Percentiles rank a stretch among this genome's conserved stretches.
These are phyloP conservation scores for Elsinoe perseae DNA, from an alignment of 2,329 filamentous ascomycete genomes.

Conservation along the genomic window DNA sequence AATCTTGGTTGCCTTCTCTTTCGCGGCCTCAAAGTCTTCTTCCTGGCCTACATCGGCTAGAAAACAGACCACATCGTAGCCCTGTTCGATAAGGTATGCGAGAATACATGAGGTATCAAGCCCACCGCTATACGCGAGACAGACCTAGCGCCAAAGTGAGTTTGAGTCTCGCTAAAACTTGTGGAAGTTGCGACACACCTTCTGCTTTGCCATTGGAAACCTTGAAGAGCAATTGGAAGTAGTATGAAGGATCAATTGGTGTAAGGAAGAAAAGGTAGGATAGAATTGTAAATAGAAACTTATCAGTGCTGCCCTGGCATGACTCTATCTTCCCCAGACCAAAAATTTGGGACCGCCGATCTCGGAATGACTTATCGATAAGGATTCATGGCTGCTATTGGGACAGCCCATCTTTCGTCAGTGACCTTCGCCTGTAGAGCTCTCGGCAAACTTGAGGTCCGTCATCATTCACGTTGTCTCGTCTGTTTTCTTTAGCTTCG, in stretches of 20 bases:
- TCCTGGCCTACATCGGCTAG: constrained; percentile 56
- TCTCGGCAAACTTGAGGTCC: too few relatives aligned
- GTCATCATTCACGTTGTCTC: too few relatives aligned
- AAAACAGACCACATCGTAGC: constrained; percentile 58
- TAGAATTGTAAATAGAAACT: constrained; percentile 1
- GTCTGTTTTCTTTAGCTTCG: too few relatives aligned
- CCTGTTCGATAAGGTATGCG: constrained; percentile 43
- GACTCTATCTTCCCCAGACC: background rate
- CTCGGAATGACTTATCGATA: constrained; percentile 1
- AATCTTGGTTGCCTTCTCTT: constrained; percentile 63
- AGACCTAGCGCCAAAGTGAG: constrained; percentile 28
- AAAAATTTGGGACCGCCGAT: constrained; percentile 1
- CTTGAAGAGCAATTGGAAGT: background rate
- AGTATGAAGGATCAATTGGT: background rate
- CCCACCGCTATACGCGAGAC: constrained; percentile 47
- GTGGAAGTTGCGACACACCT: constrained; percentile 8
- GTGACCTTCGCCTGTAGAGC: too few relatives aligned
- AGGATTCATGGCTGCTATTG: background rate
- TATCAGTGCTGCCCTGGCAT: constrained; percentile 1
- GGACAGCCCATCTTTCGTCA: background rate
- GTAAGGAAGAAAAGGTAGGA: background rate
- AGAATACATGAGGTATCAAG: constrained; percentile 54
- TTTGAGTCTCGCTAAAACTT: background rate
- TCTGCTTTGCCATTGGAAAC: constrained; percentile 18
- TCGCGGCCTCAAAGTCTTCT: constrained; percentile 66